These are phyloP conservation scores for Exophiala sideris DNA, from an alignment of 2,329 filamentous ascomycete genomes.

Conservation along the genomic window DNA sequence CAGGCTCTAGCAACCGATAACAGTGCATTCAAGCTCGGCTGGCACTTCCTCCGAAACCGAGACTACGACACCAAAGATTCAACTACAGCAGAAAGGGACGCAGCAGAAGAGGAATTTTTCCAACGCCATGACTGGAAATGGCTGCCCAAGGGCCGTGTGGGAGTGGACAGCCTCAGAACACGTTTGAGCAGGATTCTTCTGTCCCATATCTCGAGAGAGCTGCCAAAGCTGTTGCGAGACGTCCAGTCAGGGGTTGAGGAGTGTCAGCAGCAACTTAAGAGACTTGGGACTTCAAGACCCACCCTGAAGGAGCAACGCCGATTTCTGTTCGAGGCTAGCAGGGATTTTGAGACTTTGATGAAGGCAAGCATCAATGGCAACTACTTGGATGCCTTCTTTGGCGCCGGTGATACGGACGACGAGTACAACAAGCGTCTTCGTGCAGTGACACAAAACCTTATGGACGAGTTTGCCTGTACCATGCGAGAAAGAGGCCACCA, in stretches of 20 bases:
- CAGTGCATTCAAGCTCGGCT: conserved; percentile 43
- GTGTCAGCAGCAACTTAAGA: conserved; percentile 39
- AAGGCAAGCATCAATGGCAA: conserved; percentile 39
- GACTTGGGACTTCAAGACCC: conserved; percentile 46
- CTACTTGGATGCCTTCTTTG: conserved; percentile 43
- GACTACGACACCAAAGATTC: conserved; percentile 33
- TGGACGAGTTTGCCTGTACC: conserved; percentile 30
- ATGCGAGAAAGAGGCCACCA: conserved; percentile 18
- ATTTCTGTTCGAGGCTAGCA: conserved; percentile 38
- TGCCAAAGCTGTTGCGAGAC: conserved; percentile 38
- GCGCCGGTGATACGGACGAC: conserved; percentile 21
- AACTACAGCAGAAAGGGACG: conserved; percentile 30
- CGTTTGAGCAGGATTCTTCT: conserved; percentile 36
- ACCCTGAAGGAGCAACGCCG: conserved; percentile 31
- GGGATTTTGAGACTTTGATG: conserved; percentile 38
- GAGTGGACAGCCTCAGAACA: conserved; percentile 32
- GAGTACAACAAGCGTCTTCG: conserved; percentile 31
- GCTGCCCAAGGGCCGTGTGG: conserved; percentile 30
- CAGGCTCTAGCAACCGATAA: conserved; percentile 31
- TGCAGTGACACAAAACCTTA: conserved; percentile 29
- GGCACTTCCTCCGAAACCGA: conserved; percentile 49
- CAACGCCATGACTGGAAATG: conserved; percentile 28
- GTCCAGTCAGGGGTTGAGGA: conserved; percentile 34
- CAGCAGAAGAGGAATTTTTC: conserved; percentile 37
- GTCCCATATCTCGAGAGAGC: conserved; percentile 33